phyloP scores from a whole-genome alignment of 2,329 filamentous ascomycete species.

The Akanthomyces uredinophilus region DNA sequence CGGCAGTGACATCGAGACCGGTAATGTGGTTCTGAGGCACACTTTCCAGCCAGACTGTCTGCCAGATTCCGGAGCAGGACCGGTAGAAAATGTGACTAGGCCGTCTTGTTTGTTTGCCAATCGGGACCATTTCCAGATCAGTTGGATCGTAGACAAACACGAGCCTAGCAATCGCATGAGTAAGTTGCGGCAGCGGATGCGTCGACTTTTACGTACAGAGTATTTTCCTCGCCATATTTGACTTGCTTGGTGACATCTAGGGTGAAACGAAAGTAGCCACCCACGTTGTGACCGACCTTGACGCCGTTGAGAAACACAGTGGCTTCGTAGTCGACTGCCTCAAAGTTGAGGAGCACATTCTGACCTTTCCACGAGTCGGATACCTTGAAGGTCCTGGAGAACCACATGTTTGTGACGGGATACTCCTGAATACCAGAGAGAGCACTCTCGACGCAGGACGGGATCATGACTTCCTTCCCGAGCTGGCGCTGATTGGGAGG shows the following conservation, averaged over 20 bases:
- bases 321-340: conserved; percentile 53
- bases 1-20: conserved; percentile 53
- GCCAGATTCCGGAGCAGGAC: conserved; percentile 70
- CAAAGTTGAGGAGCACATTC: conserved; percentile 49
- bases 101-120: conserved; percentile 58
- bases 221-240: conserved; percentile 41
- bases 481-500: conserved; percentile 25
- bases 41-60: conserved; percentile 66
- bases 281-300: conserved; percentile 47
- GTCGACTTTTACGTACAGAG: conserved; percentile 39
- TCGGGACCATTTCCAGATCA: conserved; percentile 54
- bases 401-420: conserved; percentile 42
- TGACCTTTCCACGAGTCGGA: conserved; percentile 41
- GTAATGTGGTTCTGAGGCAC: conserved; percentile 53
- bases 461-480: conserved; percentile 36
- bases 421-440: conserved; percentile 44
- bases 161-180: conserved; percentile 29
- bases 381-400: conserved; percentile 46
- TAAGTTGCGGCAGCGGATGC: neutral
- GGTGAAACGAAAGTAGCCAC: conserved; percentile 58
- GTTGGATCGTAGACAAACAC: conserved; percentile 66
- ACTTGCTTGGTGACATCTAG: conserved; percentile 51
- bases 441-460: conserved; percentile 40
- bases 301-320: conserved; percentile 55
- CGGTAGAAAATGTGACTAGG: conserved; percentile 65